Conservation (phyloP, 495 filamentous ascomycete species). For the Tuber indicum region DNA sequence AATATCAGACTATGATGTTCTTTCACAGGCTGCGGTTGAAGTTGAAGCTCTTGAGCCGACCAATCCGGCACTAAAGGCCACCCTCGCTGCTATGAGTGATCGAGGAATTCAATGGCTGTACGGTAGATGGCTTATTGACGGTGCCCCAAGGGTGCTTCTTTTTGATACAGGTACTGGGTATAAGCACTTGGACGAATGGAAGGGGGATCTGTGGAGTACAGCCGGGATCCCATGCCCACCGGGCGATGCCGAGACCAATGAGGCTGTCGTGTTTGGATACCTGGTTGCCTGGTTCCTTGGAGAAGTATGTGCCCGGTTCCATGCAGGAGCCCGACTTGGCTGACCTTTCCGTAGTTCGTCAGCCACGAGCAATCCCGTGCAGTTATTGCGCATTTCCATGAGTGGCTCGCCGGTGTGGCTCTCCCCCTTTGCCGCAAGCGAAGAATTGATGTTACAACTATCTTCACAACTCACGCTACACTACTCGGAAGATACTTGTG, state of each 20-base stretch:
- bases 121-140: slow-evolving; percentile 95
- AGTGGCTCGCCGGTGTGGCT: slow-evolving; percentile 97
- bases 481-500: slow-evolving; percentile 92
- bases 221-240: slow-evolving; percentile 88
- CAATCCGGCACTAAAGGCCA: slow-evolving; percentile 68
- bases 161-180: slow-evolving; percentile 94
- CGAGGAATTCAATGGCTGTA: slow-evolving; percentile 87
- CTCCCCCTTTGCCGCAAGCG: slow-evolving; percentile 86
- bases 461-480: slow-evolving; percentile 97
- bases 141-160: slow-evolving; percentile 83
- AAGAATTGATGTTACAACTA: slow-evolving; percentile 92
- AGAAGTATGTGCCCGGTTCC: slow-evolving; percentile 59
- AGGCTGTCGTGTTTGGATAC: slow-evolving; percentile 96
- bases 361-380: slow-evolving; percentile 83
- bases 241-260: slow-evolving; percentile 90
- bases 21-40: slow-evolving; percentile 74
- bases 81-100: slow-evolving; percentile 81
- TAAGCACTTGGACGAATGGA: slow-evolving; percentile 90
- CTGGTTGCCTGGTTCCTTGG: slow-evolving; percentile 96
- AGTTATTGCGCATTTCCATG: slow-evolving; percentile 96
- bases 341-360: slow-evolving; percentile 60
- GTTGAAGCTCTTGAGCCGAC: slow-evolving; percentile 85
- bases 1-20: slow-evolving; percentile 28
- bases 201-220: slow-evolving; percentile 85
- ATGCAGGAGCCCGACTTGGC: slow-evolving; percentile 8